A percentile compares a stretch with the other conserved stretches of the same genome.
Evolutionary conservation across 805 yeast species (phyloP).

Genomic region (Metschnikowia koreensis): DNA sequence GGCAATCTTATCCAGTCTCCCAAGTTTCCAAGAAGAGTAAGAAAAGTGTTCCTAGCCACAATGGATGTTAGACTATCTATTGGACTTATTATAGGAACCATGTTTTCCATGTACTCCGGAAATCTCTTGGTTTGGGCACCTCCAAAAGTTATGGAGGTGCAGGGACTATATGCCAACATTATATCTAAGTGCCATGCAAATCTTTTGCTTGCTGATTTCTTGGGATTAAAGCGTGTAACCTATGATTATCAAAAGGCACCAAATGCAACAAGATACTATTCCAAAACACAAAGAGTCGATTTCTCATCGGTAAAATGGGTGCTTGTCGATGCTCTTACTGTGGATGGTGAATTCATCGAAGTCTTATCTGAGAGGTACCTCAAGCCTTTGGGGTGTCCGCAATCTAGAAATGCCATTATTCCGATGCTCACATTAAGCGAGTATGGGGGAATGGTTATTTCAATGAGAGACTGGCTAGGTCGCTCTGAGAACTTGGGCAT

Average conservation of each 20-base stretch:
- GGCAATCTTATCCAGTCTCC: conserved; percentile 47
- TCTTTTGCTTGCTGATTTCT: conserved; percentile 77
- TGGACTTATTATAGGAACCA: conserved; percentile 78
- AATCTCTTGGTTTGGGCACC: conserved; percentile 80
- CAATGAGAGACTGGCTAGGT: conserved; percentile 89
- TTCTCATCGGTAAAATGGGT: conserved; percentile 85
- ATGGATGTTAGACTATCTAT: conserved; percentile 55
- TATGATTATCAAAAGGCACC: conserved; percentile 93
- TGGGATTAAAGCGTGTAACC: conserved; percentile 85
- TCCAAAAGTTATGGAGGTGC: conserved; percentile 65
- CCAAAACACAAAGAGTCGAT: conserved; percentile 71
- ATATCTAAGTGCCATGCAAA: conserved; percentile 71
- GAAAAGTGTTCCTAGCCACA: conserved; percentile 53
- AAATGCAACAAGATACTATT: conserved; percentile 73
- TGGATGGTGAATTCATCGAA: conserved; percentile 90
- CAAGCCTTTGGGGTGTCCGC: conserved; percentile 81
- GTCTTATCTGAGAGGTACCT: conserved; percentile 87
- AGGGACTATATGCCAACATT: conserved; percentile 84
- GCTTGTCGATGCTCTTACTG: conserved; percentile 79
- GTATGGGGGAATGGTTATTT: conserved; percentile 93
- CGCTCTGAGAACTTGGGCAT: conserved; percentile 60
- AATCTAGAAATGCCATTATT: conserved; percentile 72
- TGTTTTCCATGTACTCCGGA: conserved; percentile 83
- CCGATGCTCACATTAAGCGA: conserved; percentile 89
- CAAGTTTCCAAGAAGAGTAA: conserved; percentile 34